phyloP scores from a whole-genome alignment of 345 rosid genomes.

The Eucalyptus dawsonii region DNA sequence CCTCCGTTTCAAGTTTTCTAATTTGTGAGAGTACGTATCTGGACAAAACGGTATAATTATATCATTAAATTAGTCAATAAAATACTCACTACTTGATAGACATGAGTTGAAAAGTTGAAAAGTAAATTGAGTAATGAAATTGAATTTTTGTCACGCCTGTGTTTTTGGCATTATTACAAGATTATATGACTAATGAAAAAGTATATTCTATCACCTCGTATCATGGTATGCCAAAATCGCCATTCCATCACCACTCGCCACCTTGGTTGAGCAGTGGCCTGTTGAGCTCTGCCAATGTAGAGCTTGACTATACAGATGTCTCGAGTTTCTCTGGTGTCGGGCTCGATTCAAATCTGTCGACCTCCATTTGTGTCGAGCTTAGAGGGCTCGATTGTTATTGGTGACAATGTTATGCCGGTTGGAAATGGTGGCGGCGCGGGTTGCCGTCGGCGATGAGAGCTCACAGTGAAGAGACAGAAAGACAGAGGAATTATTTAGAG shows the following conservation, averaged over 20 bases:
- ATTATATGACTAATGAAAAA: background rate
- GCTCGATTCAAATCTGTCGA: too few relatives aligned
- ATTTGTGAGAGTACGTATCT: background rate
- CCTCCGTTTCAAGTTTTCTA: background rate
- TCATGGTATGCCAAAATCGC: background rate
- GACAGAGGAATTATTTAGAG: accelerated
- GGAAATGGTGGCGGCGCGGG: background rate
- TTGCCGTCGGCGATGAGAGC: background rate
- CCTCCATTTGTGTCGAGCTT: too few relatives aligned
- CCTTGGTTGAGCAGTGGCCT: background rate
- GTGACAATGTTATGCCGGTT: background rate
- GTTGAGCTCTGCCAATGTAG: background rate
- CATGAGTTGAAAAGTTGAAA: background rate
- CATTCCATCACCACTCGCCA: background rate
- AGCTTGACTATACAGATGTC: background rate
- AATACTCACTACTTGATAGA: background rate
- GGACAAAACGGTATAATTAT: background rate
- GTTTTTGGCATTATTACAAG: background rate
- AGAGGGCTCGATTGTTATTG: background rate
- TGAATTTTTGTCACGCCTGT: background rate
- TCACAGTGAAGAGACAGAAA: background rate
- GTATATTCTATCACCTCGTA: background rate
- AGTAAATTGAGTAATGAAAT: background rate
- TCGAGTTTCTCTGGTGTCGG: too few relatives aligned
- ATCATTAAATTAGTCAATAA: background rate